Percentiles rank a stretch among this genome's conserved stretches.
Conservation (phyloP, 495 filamentous ascomycete species). For the Lasiosphaeria miniovina region DNA sequence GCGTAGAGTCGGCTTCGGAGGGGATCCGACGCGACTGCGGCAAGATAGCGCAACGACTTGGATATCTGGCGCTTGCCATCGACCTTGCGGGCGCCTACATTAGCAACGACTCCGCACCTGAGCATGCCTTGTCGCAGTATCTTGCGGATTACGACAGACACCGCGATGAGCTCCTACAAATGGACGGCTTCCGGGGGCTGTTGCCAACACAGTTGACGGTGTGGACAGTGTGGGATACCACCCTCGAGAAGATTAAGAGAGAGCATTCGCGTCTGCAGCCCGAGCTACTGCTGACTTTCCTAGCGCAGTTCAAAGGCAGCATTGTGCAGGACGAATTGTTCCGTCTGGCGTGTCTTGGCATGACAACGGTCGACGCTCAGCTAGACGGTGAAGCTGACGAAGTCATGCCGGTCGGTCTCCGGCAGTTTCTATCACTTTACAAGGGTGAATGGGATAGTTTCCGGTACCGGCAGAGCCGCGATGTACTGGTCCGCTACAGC, state of each 20-base stretch:
- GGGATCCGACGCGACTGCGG: slow-evolving; percentile 22
- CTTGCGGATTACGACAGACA: no score
- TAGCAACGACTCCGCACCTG: slow-evolving; percentile 35
- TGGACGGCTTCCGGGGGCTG: slow-evolving; percentile 19
- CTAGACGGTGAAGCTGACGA: slow-evolving; percentile 5
- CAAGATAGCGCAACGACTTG: slow-evolving; percentile 36
- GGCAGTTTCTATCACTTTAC: slow-evolving; percentile 15
- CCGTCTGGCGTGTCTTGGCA: slow-evolving; percentile 22
- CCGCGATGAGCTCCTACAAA: slow-evolving; percentile 24
- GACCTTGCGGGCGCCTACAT: slow-evolving; percentile 37
- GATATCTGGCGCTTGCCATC: slow-evolving; percentile 47
- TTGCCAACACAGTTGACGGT: slow-evolving; percentile 26
- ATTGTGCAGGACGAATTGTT: slow-evolving; percentile 29
- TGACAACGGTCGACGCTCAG: slow-evolving; percentile 9
- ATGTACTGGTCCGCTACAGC: slow-evolving; percentile 26
- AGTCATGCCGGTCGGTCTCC: slow-evolving; percentile 11
- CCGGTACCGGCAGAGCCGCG: slow-evolving; percentile 23
- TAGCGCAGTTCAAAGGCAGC: slow-evolving; percentile 25
- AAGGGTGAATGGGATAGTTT: slow-evolving; percentile 27
- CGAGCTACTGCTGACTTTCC: slow-evolving; percentile 23
- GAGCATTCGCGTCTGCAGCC: slow-evolving; percentile 22
- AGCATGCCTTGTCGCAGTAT: slow-evolving; percentile 22
- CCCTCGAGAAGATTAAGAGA: slow-evolving; percentile 28
- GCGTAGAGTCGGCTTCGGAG: slow-evolving; percentile 14
- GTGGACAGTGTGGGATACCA: slow-evolving; percentile 30